Evolutionary conservation across 2,329 filamentous ascomycete species (phyloP).

Genomic region (Xylariaceae sp.): DNA sequence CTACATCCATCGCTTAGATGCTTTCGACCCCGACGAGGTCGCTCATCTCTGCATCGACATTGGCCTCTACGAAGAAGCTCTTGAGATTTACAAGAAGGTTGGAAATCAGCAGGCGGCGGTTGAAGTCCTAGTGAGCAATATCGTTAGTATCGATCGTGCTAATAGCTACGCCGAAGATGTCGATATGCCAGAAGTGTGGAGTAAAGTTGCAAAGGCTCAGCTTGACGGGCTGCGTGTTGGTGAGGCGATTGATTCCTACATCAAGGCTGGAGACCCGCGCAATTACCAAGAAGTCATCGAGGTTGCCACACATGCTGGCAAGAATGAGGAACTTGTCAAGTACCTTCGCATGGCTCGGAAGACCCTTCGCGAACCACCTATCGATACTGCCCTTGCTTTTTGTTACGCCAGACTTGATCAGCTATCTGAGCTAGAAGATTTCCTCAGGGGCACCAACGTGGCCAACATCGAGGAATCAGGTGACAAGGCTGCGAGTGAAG

Average conservation of each 20-base stretch:
- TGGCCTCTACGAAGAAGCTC: conserved; percentile 92
- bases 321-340: conserved; percentile 96
- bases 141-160: conserved; percentile 96
- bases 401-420: conserved; percentile 89
- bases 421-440: conserved; percentile 90
- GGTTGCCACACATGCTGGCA: conserved; percentile 88
- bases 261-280: conserved; percentile 85
- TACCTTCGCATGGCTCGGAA: conserved; percentile 96
- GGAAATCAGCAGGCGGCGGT: conserved; percentile 82
- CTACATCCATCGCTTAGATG: conserved; percentile 88
- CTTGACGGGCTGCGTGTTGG: conserved; percentile 89
- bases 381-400: conserved; percentile 93
- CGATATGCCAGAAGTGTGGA: conserved; percentile 94
- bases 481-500: conserved; percentile 96
- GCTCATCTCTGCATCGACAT: conserved; percentile 90
- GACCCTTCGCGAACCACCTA: conserved; percentile 86
- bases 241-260: conserved; percentile 95
- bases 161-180: conserved; percentile 94
- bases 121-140: conserved; percentile 89
- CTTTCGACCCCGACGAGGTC: conserved; percentile 90
- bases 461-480: conserved; percentile 94
- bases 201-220: conserved; percentile 95
- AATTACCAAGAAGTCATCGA: conserved; percentile 98
- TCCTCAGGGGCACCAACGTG: conserved; percentile 87
- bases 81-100: conserved; percentile 98